phyloP scores from a whole-genome alignment of 225 moss, liverwort and hornwort genomes.

The Bryum argenteum region DNA sequence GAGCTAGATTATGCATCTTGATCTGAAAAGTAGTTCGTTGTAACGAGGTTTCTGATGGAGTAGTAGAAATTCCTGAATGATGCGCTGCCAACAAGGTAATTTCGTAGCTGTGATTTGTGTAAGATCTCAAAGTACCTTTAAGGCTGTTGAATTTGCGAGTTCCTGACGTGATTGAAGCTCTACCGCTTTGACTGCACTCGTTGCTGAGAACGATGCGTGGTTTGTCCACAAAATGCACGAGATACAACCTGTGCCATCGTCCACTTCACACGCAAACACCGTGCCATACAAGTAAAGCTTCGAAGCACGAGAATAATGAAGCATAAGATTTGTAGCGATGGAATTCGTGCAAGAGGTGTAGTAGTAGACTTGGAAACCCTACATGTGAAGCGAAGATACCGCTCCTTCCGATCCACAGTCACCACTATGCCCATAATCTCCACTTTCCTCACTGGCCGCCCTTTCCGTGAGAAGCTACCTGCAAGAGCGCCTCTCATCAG shows the following conservation, averaged over 20 bases:
- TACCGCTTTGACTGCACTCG: constrained; percentile 44
- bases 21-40: too few species aligned
- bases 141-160: constrained; percentile 47
- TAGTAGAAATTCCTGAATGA: too few species aligned
- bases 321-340: not conserved
- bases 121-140: constrained; percentile 47
- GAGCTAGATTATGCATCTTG: not conserved
- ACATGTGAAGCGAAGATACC: constrained; percentile 72
- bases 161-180: constrained; percentile 63
- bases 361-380: not conserved
- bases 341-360: not conserved
- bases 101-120: not conserved
- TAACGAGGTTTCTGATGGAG: too few species aligned
- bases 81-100: too few species aligned
- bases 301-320: not conserved
- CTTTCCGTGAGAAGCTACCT: constrained; percentile 66
- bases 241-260: constrained; percentile 94
- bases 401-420: constrained; percentile 72
- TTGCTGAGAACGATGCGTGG: constrained; percentile 53
- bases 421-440: constrained; percentile 85
- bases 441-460: constrained; percentile 73
- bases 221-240: constrained; percentile 90
- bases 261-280: constrained; percentile 50
- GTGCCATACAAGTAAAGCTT: not conserved
- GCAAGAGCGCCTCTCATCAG: not conserved